A percentile compares a stretch with the other conserved stretches of the same genome.
phyloP scores from a whole-genome alignment of 306 rosid species.

The Ormosia semicastrata region DNA sequence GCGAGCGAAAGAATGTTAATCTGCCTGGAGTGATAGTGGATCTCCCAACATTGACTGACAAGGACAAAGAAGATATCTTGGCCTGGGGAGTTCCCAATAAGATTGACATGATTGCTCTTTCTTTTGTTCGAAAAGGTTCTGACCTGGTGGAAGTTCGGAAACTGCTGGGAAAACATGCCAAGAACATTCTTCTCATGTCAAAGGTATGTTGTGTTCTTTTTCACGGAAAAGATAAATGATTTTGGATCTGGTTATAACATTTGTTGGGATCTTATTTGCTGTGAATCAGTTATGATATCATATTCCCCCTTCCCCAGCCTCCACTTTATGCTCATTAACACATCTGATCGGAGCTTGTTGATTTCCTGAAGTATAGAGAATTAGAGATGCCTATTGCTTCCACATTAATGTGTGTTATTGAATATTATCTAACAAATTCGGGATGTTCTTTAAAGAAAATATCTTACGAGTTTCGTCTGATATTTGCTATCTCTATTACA shows the following conservation, averaged over 20 bases:
- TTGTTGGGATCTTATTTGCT: not conserved
- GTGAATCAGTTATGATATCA: conserved; percentile 2
- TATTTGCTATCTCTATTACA: not conserved
- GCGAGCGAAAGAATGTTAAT: conserved; percentile 96
- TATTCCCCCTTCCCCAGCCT: not conserved
- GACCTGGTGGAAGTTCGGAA: conserved; percentile 86
- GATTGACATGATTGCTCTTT: conserved; percentile 95
- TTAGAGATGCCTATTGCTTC: not conserved
- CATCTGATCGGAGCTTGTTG: not conserved
- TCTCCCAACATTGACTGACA: conserved; percentile 93
- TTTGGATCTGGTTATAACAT: not conserved
- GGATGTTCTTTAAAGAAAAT: not conserved
- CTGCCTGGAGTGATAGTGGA: conserved; percentile 91
- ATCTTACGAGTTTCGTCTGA: not conserved
- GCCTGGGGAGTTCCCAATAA: conserved; percentile 86
- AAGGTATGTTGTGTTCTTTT: conserved; percentile 57
- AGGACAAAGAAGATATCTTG: conserved; percentile 89
- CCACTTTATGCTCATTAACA: not conserved
- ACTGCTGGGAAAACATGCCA: conserved; percentile 78
- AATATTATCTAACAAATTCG: not conserved
- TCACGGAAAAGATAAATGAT: not conserved
- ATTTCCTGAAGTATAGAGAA: not conserved
- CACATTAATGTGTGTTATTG: not conserved
- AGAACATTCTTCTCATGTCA: conserved; percentile 92
- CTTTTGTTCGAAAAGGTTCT: conserved; percentile 93